Conservation (phyloP, 495 filamentous ascomycete species). For the Trichoderma reesei region DNA sequence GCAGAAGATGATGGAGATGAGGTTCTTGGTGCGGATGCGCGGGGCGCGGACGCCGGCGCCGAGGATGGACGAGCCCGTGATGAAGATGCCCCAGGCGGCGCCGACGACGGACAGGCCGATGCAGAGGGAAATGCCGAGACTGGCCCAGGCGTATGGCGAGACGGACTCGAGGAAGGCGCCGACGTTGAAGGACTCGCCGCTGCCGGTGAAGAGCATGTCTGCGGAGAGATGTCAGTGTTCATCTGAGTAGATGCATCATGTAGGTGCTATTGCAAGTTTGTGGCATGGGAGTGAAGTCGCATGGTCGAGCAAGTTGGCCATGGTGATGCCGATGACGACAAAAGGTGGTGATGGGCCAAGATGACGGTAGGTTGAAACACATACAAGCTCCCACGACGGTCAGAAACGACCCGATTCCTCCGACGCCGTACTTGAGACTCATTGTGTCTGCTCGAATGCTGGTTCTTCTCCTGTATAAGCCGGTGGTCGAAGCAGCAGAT, state of each 20-base stretch:
- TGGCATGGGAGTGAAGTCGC: too few species aligned
- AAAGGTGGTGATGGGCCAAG: too few species aligned
- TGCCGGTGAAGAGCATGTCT: constrained; percentile 98
- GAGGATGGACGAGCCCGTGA: constrained; percentile 96
- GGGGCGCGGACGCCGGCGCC: constrained; percentile 94
- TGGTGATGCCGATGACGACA: too few species aligned
- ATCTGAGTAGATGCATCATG: background rate
- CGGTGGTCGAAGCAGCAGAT: background rate
- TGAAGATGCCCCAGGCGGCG: constrained; percentile 98
- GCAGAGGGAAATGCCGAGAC: constrained; percentile 83
- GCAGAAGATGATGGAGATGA: constrained; percentile 99
- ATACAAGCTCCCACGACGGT: constrained; percentile 84
- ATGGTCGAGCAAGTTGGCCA: background rate
- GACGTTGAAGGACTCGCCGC: constrained; percentile 94
- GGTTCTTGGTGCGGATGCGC: constrained; percentile 95
- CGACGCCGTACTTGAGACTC: constrained; percentile 54
- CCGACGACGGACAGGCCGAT: constrained; percentile 93
- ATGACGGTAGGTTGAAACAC: constrained; percentile 13
- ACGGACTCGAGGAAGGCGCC: constrained; percentile 89
- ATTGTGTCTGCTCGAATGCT: constrained; percentile 24
- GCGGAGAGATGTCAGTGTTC: background rate
- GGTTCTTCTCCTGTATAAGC: background rate
- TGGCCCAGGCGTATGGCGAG: constrained; percentile 90
- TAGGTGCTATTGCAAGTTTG: background rate
- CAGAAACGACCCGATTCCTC: constrained; percentile 59